Percentiles rank a stretch among this genome's conserved stretches.
These are phyloP conservation scores for Mycena latifolia DNA, from an alignment of 768 basidiomycete species.

Conservation along the genomic window DNA sequence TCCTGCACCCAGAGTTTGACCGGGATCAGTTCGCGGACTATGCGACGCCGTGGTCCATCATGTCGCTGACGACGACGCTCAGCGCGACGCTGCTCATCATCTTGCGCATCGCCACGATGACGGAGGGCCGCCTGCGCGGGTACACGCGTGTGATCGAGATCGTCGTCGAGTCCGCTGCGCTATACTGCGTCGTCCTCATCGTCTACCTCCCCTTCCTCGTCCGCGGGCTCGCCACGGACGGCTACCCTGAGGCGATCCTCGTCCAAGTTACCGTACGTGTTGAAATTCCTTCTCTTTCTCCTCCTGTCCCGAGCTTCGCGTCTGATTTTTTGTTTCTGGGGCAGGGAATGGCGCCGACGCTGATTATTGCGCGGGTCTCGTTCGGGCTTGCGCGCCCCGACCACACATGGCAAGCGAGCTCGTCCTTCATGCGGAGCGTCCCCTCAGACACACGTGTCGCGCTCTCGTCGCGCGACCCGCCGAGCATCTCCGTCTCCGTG, in stretches of 20 bases:
- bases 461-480: background rate
- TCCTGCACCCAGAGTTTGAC: background rate
- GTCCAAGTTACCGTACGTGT: slow-evolving; percentile 16
- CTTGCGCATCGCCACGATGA: background rate
- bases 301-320: too few relatives aligned
- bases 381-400: slow-evolving; percentile 9
- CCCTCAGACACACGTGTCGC: background rate
- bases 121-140: background rate
- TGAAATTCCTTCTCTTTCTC: too few relatives aligned
- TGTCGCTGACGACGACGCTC: slow-evolving; percentile 1
- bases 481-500: too few relatives aligned
- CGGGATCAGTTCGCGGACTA: background rate
- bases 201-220: slow-evolving; percentile 4
- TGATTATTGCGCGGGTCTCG: slow-evolving; percentile 13
- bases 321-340: too few relatives aligned
- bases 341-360: slow-evolving; percentile 11
- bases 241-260: background rate
- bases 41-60: slow-evolving; percentile 1
- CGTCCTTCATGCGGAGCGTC: background rate
- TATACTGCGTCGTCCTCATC: slow-evolving; percentile 3
- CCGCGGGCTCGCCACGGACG: background rate
- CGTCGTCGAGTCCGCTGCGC: slow-evolving; percentile 5
- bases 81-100: slow-evolving; percentile 1
- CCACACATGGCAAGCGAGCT: background rate
- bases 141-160: slow-evolving; percentile 8